phyloP scores from a whole-genome alignment of 2,329 filamentous ascomycete genomes.

The Aspergillus fructus region DNA sequence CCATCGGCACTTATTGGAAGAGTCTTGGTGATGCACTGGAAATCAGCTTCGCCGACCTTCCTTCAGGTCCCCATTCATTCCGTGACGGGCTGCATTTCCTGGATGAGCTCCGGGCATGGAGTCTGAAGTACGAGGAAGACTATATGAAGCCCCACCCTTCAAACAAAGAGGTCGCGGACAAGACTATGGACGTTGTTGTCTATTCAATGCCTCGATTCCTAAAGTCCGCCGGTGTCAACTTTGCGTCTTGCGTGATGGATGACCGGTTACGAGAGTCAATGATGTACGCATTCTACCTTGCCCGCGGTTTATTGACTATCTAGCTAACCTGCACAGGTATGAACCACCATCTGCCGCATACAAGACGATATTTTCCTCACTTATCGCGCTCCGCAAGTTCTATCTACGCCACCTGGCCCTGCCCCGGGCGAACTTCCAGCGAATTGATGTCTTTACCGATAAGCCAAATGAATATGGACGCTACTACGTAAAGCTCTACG shows the following conservation, averaged over 20 bases:
- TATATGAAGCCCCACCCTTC: slow-evolving; percentile 56
- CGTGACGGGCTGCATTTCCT: slow-evolving; percentile 53
- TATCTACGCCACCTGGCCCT: slow-evolving; percentile 58
- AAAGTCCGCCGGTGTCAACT: slow-evolving; percentile 48
- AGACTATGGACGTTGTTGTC: slow-evolving; percentile 62
- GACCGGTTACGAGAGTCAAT: slow-evolving; percentile 64
- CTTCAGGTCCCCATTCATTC: slow-evolving; percentile 41
- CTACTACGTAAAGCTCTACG: slow-evolving; percentile 52
- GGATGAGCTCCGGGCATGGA: slow-evolving; percentile 52
- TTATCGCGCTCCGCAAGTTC: slow-evolving; percentile 55
- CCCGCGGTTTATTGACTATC: background rate
- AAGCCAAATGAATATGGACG: slow-evolving; percentile 56
- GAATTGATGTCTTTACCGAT: slow-evolving; percentile 42
- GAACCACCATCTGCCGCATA: slow-evolving; percentile 9
- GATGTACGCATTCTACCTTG: slow-evolving; percentile 46
- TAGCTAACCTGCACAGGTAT: slow-evolving; percentile 12
- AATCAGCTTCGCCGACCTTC: slow-evolving; percentile 52
- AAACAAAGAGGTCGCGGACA: slow-evolving; percentile 55
- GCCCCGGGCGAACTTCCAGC: slow-evolving; percentile 53
- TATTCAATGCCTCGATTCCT: slow-evolving; percentile 51
- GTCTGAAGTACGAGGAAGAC: slow-evolving; percentile 56
- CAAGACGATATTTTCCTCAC: slow-evolving; percentile 40
- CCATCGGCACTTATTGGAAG: slow-evolving; percentile 69
- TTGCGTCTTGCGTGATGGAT: slow-evolving; percentile 61
- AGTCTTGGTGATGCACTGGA: slow-evolving; percentile 68